Base-by-base conservation (phyloP, 2,329 filamentous ascomycete species). In the Diaporthe ampelina region DNA sequence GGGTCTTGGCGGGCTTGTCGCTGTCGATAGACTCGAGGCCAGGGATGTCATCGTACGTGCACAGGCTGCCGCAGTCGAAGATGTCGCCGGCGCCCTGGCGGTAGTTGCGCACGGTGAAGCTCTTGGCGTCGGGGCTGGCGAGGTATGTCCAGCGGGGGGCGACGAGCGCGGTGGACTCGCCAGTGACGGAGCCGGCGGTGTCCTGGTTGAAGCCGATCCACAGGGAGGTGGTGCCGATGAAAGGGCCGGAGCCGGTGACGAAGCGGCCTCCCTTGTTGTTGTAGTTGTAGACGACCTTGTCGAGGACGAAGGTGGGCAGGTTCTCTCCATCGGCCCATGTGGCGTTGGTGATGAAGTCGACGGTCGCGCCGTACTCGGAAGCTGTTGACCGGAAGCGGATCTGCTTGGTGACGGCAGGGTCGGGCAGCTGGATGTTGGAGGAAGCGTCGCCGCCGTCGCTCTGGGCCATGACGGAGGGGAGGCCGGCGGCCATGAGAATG, bases 161-260 rank as follows among this genome's bases (percentile, higher is more conserved):
- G 48, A 68, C 63, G 48, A 68, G 48, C 8, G 13, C 21, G 9
- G 63, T 68, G 32, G 29, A 48, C 63, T 68, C 63, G 63, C 63
- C 63, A 32, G 40, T n/a, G 32, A 68, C 63, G 63, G 63, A 54
- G 29, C 63, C 63, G 32, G 63, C 8, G 11, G 63, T 68, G 63
- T 68, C 63, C 63, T 68, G 63, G 63, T 68, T 54, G 63, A 68
- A 68, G n/a, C 63, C 63, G 63, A 68, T 68, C 63, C 63, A 68
- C 45, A 68, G 63, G 3, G n/a, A 5, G 32, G 48, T 54, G 48
- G 48, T 68, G 63, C 63, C 63, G 32, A 68, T 54, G 63, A 26
- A 68, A 15, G 63, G 63, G 32, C 63, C 63, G 0, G 63, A 68
- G 63, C 63, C 63, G 1, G 32, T 68, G 63, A 68, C 63, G 63